Conservation (phyloP, 768 basidiomycete species). For the Calocera cornea region DNA sequence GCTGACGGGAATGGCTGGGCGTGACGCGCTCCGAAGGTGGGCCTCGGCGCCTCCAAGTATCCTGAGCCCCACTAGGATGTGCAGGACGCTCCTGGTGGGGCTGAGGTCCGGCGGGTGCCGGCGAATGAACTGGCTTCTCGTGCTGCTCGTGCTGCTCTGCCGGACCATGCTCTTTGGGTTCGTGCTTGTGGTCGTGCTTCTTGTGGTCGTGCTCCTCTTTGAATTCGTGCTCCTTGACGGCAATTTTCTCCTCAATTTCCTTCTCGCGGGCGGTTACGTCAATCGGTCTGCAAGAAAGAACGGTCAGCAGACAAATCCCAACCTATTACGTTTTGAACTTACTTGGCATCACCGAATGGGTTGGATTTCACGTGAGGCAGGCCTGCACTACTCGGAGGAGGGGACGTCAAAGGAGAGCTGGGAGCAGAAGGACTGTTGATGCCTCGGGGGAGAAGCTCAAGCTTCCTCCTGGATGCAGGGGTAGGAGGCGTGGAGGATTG, state of each 20-base stretch:
- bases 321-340: too few species aligned
- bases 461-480: constrained; percentile 65
- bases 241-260: constrained; percentile 55
- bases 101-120: not conserved
- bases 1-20: constrained; percentile 24
- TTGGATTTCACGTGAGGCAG: constrained; percentile 3
- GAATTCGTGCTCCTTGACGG: constrained; percentile 41
- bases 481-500: constrained; percentile 61
- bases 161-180: not conserved
- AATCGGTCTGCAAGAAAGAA: too few species aligned
- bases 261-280: constrained; percentile 68
- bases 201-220: not conserved
- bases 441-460: constrained; percentile 68
- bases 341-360: constrained; percentile 6
- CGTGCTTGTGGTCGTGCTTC: not conserved
- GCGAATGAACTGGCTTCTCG: not conserved
- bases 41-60: not conserved
- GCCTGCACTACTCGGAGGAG: constrained; percentile 42
- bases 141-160: not conserved
- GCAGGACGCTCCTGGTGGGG: not conserved
- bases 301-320: too few species aligned
- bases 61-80: not conserved
- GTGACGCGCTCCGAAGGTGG: constrained; percentile 20
- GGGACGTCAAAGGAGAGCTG: constrained; percentile 66
- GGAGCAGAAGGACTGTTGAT: constrained; percentile 50